Conservation (phyloP, 257 asterid genomes). For the Scutellaria galericulata region DNA sequence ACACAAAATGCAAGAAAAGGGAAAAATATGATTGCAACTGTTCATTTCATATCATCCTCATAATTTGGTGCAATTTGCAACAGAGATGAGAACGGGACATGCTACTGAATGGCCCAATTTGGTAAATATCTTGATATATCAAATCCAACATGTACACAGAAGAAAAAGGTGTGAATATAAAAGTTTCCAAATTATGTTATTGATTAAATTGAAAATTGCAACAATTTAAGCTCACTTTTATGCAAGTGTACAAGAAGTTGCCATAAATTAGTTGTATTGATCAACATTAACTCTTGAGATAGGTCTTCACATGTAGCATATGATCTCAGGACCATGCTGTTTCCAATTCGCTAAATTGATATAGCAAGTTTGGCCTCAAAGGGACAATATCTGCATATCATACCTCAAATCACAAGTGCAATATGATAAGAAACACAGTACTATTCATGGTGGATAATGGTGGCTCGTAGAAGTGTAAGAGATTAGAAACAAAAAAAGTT, state of each 20-base stretch:
- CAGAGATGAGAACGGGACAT: constrained; percentile 9
- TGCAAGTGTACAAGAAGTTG: background rate
- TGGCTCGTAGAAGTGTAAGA: constrained; percentile 35
- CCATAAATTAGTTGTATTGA: background rate
- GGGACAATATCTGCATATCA: too few relatives aligned
- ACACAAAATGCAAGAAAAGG: background rate
- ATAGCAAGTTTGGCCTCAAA: background rate
- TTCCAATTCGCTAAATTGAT: constrained; percentile 12
- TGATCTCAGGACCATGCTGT: constrained; percentile 17
- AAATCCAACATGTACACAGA: background rate
- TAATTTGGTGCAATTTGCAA: constrained; percentile 27
- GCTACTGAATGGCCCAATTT: background rate
- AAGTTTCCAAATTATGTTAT: too few relatives aligned
- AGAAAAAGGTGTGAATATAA: too few relatives aligned
- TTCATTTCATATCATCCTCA: constrained; percentile 25
- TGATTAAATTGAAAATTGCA: background rate
- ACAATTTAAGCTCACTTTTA: background rate
- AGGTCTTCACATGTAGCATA: constrained; percentile 13
- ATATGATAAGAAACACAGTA: background rate
- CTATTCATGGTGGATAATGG: constrained; percentile 18
- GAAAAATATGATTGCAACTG: constrained; percentile 28
- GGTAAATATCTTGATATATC: constrained; percentile 24
- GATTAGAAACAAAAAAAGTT: constrained; percentile 47
- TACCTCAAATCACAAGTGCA: background rate
- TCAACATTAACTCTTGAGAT: background rate